A percentile compares a stretch with the other conserved stretches of the same genome.
These are phyloP conservation scores for Phylloboletellus chloephorus DNA, from an alignment of 1,284 basidiomycete genomes.

Conservation along the genomic window DNA sequence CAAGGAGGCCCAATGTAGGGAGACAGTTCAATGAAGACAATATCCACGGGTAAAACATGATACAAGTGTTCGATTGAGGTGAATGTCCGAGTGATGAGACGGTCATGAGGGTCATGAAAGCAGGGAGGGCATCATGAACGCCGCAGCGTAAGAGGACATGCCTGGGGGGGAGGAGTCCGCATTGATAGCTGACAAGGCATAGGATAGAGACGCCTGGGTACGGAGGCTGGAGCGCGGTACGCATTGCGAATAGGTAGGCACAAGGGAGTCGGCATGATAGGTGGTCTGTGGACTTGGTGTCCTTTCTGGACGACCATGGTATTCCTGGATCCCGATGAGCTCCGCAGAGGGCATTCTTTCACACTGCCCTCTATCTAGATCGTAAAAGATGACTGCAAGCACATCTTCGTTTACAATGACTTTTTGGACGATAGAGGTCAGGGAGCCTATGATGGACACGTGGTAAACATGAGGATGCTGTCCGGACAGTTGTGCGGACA, in stretches of 20 bases:
- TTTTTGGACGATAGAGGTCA: conserved; percentile 59
- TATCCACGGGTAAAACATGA: conserved; percentile 27
- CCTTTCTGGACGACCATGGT: conserved; percentile 33
- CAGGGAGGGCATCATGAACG: conserved; percentile 33
- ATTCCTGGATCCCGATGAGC: conserved; percentile 51
- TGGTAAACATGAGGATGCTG: conserved; percentile 26
- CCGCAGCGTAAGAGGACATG: conserved; percentile 27
- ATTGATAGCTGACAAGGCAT: conserved; percentile 33
- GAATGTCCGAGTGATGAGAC: conserved; percentile 19
- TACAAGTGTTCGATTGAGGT: conserved; percentile 25
- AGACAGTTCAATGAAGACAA: conserved; percentile 28
- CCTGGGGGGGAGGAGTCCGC: conserved; percentile 24
- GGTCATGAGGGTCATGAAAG: conserved; percentile 32
- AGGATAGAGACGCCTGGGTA: conserved; percentile 31
- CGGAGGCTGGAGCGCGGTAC: conserved; percentile 32
- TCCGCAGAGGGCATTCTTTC: conserved; percentile 51
- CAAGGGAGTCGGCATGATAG: conserved; percentile 29
- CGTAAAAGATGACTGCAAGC: conserved; percentile 59
- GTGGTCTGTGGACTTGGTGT: conserved; percentile 26
- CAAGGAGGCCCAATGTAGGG: conserved; percentile 9
- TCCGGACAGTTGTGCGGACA: conserved; percentile 24
- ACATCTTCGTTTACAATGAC: conserved; percentile 58
- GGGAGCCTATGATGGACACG: conserved; percentile 37
- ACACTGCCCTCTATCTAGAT: conserved; percentile 51
- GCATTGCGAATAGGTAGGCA: conserved; percentile 34